Base-by-base conservation (phyloP, 2,329 filamentous ascomycete genomes). In the Neoscytalidium dimidiatum region DNA sequence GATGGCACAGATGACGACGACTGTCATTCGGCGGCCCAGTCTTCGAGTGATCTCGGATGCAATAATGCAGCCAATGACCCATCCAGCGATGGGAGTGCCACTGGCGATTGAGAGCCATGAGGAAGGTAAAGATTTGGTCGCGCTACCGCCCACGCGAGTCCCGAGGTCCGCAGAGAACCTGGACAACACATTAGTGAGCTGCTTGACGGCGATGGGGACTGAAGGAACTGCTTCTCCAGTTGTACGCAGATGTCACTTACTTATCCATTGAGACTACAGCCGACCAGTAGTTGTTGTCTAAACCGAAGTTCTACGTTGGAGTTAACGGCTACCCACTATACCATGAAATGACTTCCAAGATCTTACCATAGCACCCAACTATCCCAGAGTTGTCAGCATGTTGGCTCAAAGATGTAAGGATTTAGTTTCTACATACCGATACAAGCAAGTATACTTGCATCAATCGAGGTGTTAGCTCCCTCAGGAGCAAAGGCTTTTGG, bases 401-500 rank as follows among this genome's bases (percentile, higher is more conserved):
- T 17, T 11, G 21, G 3, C 4, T 6, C 13, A 23, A 28, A 13
- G 38, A 1, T 28, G 11, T 29, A 29, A 5, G 2, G 14, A 17
- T n/a, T n/a, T n/a, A 21, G 8, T 17, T 17, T 13, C 8, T 2
- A 43, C 53, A 29, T 43, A 58, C 53, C 21, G 53, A 58, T 1
- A 58, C 53, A 58, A 58, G 53, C 35, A 58, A 44, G 53, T 58
- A 58, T 19, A 58, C 35, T 29, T 58, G 53, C 53, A 58, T 28
- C 53, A 58, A 31, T 33, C 53, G 43, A 7, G 53, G 53, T 21
- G 53, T 58, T 11, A 58, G 33, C 53, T 58, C 53, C 53, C 26
- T 58, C n/a, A 58, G 53, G 38, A 58, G 33, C 33, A 58, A 9
- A 1, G 53, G 53, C 35, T 58, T 58, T 35, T 58, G 21, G 35